phyloP scores from a whole-genome alignment of 75 land plant genomes.

The Ceratopteris richardii region DNA sequence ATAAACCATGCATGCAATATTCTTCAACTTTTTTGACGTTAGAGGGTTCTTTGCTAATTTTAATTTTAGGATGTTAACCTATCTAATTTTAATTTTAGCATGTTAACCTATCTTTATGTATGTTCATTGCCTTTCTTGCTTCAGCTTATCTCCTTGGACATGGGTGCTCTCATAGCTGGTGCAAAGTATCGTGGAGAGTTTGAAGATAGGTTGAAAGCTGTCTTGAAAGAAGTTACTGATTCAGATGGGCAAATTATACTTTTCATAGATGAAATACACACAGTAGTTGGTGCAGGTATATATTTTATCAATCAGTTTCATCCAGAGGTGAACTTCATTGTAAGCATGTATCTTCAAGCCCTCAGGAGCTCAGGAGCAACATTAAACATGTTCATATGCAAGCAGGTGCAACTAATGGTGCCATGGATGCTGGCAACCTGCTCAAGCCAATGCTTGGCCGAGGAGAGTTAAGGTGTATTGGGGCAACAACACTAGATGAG shows the following conservation, averaged over 20 bases:
- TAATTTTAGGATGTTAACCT: no score
- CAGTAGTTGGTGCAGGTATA: constrained; percentile 93
- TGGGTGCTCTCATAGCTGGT: constrained; percentile 92
- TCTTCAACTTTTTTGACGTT: no score
- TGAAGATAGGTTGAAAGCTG: constrained; percentile 95
- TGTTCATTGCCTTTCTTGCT: not conserved
- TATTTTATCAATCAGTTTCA: no score
- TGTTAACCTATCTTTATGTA: no score
- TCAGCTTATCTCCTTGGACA: constrained; percentile 86
- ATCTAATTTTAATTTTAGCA: no score
- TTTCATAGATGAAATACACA: constrained; percentile 95
- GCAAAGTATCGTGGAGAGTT: constrained; percentile 92
- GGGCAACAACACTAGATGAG: constrained; percentile 91
- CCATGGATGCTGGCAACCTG: constrained; percentile 90
- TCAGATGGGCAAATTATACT: constrained; percentile 90
- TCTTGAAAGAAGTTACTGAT: constrained; percentile 83
- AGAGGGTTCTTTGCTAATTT: no score
- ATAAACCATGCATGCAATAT: no score
- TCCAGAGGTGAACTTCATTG: no score
- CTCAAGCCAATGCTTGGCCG: constrained; percentile 97
- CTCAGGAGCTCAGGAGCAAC: no score
- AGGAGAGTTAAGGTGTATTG: constrained; percentile 88
- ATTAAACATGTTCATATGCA: not conserved
- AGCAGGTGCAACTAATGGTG: constrained; percentile 81
- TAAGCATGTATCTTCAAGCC: no score